Evolutionary conservation across 2,329 filamentous ascomycete genomes (phyloP).

Genomic region (Grosmannia clavigera): DNA sequence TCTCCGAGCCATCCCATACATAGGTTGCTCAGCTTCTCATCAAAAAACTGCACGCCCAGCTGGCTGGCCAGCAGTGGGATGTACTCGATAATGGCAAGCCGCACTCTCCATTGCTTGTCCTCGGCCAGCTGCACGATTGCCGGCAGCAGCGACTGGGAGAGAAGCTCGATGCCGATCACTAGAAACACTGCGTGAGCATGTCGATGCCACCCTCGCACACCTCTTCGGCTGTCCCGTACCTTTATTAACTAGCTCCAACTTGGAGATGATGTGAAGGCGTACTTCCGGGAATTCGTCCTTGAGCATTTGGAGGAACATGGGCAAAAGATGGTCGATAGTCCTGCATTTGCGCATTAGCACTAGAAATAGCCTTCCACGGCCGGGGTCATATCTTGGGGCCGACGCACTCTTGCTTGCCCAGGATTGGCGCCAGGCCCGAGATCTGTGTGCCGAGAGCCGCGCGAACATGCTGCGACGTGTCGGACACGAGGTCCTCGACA

Average conservation of each 20-base stretch:
- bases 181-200: not conserved
- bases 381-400: not conserved
- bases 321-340: conserved; percentile 90
- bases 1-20: conserved; percentile 99
- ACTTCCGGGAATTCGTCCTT: conserved; percentile 99
- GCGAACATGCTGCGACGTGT: conserved; percentile 92
- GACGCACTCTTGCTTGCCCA: conserved; percentile 86
- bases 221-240: conserved; percentile 33
- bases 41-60: conserved; percentile 93
- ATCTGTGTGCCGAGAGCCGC: conserved; percentile 94
- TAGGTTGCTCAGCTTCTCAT: conserved; percentile 86
- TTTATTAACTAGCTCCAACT: conserved; percentile 95
- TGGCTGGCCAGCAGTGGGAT: conserved; percentile 93
- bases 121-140: conserved; percentile 96
- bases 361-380: not conserved
- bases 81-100: conserved; percentile 97
- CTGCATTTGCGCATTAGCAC: conserved; percentile 28
- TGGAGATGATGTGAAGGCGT: conserved; percentile 98
- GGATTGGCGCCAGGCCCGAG: conserved; percentile 87
- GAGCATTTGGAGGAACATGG: conserved; percentile 98
- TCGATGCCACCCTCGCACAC: conserved; percentile 10
- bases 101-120: conserved; percentile 98
- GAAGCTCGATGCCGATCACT: conserved; percentile 96
- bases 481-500: conserved; percentile 90
- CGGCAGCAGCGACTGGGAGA: conserved; percentile 91